Evolutionary conservation across 2,329 filamentous ascomycete species (phyloP), one percentile per base, ranked within the genome.

Genomic region (Calycina marina): DNA sequence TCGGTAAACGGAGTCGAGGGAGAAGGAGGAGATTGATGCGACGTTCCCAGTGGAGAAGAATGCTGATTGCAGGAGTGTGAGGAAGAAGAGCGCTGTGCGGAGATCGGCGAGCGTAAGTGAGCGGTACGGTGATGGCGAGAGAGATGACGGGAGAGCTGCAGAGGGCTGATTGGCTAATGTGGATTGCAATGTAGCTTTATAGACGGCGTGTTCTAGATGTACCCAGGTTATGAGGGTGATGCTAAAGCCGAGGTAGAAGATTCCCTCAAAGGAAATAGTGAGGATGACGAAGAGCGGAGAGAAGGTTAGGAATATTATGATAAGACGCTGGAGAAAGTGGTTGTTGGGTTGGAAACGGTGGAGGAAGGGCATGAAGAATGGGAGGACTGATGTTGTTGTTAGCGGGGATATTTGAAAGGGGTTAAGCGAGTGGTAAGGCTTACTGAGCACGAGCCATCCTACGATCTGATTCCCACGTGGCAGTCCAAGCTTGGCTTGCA

Each of bases 11-110:
- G 81, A 86, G 37, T 96, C 90, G 25, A 98, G 64, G 40, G 81
- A 92, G 61, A 98, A 98, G 1, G 84, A 82, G 11, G 86, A 93
- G 34, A 98, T 60, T 0, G 88, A 94, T 1, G 90, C 90, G 36
- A 98, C 74, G 59, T 98, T 98, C 41, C 90, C 90, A 0, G 88
- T 96, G 58, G 77, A 83, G 67, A 96, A 98, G 58, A 98, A 98
- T 31, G 80, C 90, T 3, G 86, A 88, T 56, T 98, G 90, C 4
- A 98, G 68, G 24, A 98, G 70, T 44, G 84, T 85, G 56, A 98
- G 78, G 65, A 96, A 94, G 63, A 96, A 96, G 5, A 98, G 69
- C 1, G 84, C 79, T 20, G 93, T 78, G 22, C 92, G 80, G 4
- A 78, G 73, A 53, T 98, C 90, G n/a, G 79, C 69, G 4, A 96